Percentiles rank a stretch among this genome's conserved stretches.
phyloP scores from a whole-genome alignment of 805 yeast species.

The Kurtzmaniella fragi region DNA sequence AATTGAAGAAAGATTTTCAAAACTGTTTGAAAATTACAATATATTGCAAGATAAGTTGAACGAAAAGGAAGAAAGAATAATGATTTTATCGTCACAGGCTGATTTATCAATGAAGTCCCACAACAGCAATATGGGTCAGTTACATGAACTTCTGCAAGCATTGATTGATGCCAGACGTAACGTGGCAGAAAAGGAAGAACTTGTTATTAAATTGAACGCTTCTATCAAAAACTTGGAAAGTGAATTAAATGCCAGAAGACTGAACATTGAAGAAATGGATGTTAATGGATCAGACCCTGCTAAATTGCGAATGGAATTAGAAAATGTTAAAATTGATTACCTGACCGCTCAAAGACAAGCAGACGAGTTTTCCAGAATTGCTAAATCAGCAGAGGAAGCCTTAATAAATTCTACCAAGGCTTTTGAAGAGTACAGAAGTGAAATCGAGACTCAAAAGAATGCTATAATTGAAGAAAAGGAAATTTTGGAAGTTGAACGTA shows the following conservation, averaged over 20 bases:
- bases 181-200: constrained; percentile 34
- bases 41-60: constrained; percentile 41
- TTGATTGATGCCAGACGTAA: constrained; percentile 37
- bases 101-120: constrained; percentile 50
- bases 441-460: constrained; percentile 17
- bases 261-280: constrained; percentile 3
- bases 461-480: constrained; percentile 20
- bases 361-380: constrained; percentile 57
- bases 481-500: constrained; percentile 12
- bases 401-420: constrained; percentile 49
- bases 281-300: constrained; percentile 6
- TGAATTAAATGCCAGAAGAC: constrained; percentile 17
- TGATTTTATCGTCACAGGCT: constrained; percentile 50
- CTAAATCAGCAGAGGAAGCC: constrained; percentile 64
- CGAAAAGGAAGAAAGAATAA: constrained; percentile 49
- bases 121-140: constrained; percentile 50
- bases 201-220: constrained; percentile 33
- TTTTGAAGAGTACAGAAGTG: constrained; percentile 38
- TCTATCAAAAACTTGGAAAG: constrained; percentile 22
- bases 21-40: constrained; percentile 45
- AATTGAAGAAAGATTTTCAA: constrained; percentile 43
- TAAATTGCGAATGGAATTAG: constrained; percentile 28
- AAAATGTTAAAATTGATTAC: constrained; percentile 49
- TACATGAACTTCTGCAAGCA: constrained; percentile 49
- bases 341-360: constrained; percentile 53